These are phyloP conservation scores for Ogataea ganodermae DNA, from an alignment of 805 yeast species.

Conservation along the genomic window DNA sequence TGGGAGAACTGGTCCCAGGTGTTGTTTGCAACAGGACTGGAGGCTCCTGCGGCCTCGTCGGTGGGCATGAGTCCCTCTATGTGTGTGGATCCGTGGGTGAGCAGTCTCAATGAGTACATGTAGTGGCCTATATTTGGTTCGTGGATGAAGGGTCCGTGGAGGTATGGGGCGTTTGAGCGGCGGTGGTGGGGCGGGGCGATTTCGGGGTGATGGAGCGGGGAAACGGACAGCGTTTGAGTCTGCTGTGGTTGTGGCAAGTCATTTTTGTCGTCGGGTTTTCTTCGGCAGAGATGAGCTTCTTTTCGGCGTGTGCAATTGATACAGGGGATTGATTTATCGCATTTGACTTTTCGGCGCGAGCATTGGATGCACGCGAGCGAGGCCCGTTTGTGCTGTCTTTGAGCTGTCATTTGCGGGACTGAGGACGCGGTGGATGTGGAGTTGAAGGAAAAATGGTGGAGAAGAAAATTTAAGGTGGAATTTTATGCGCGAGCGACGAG, in stretches of 20 bases:
- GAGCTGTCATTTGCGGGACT: not conserved
- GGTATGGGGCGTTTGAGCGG: not conserved
- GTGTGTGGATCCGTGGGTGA: constrained; percentile 27
- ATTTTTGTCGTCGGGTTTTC: not conserved
- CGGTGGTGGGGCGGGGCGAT: not conserved
- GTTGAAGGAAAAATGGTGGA: not conserved
- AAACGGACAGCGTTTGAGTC: not conserved
- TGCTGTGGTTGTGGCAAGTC: not conserved
- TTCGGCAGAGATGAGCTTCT: constrained; percentile 21
- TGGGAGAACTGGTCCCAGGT: constrained; percentile 14
- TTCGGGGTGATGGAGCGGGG: not conserved
- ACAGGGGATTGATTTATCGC: constrained; percentile 30
- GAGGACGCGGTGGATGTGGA: not conserved
- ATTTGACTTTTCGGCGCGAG: constrained; percentile 26
- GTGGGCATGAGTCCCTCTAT: constrained; percentile 24
- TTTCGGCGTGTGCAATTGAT: constrained; percentile 23
- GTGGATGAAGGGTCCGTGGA: constrained; percentile 10
- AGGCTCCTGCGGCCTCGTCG: constrained; percentile 12
- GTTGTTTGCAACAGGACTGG: not conserved
- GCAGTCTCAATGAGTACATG: constrained; percentile 22
- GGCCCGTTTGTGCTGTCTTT: constrained; percentile 6
- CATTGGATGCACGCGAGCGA: constrained; percentile 27
- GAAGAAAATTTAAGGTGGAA: not conserved
- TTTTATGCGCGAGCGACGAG: not conserved
- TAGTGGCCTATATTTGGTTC: constrained; percentile 25